Base-by-base conservation (phyloP, 2,329 filamentous ascomycete genomes). In the Rhexocercosporidium sp. region DNA sequence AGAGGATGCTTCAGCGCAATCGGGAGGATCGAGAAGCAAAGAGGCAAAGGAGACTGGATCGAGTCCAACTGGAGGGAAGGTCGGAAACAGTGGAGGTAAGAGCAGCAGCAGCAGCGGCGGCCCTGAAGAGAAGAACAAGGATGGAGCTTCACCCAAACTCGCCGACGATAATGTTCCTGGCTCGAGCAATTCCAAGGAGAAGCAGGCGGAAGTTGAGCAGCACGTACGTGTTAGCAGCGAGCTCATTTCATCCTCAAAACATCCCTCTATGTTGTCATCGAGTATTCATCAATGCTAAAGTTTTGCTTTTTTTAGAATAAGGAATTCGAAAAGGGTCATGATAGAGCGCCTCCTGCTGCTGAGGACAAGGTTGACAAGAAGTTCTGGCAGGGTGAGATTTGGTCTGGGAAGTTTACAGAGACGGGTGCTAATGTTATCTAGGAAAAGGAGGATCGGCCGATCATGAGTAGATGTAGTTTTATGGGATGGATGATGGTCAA, bases 321-420 rank as follows among this genome's bases (percentile, higher is more conserved):
- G 70, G 85, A 89, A 0, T 89, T 89, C 75, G 84, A 84, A 57
- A 74, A 81, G 71, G 83, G 82, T 69, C 83, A 88, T 72, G 86
- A 85, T 66, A 79, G 77, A 14, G 81, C 82, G 0, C 72, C 77
- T 6, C 53, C 70, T 3, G 82, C 83, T 0, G 78, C 73, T 0
- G 76, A 79, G 0, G 84, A 87, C 66, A 84, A 84, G 78, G 85
- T 88, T 2, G 79, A 86, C 66, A 83, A 84, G 75, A 83, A 81
- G 20, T 89, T 85, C 69, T 89, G 86, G 85, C 78, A 69, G 64
- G 79, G 79, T 75, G 22, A 64, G 66, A 61, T n/a, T 20, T 46
- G n/a, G 22, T 29, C 18, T 11, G 18, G n/a, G 2, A 18, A n/a
- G 3, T 16, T 51, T 46, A 14, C 34, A 14, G 3, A 29, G 20